phyloP scores from a whole-genome alignment of 768 basidiomycete species.

The Glaciozyma martinii region DNA sequence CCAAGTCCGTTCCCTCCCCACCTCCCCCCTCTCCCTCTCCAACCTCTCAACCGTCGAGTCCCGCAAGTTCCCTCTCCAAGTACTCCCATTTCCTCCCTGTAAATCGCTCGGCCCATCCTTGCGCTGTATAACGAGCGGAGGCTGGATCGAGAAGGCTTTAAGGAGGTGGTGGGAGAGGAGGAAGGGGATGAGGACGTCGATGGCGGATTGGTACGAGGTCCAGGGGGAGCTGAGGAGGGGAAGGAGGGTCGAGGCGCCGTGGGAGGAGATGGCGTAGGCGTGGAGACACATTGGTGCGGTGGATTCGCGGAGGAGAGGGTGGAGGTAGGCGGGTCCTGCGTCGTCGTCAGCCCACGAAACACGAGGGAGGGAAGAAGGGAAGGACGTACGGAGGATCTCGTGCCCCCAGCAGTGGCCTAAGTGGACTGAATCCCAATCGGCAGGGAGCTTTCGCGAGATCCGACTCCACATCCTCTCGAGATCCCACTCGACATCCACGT shows the following conservation, averaged over 20 bases:
- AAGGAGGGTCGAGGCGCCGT: slow-evolving; percentile 24
- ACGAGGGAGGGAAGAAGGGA: slow-evolving; percentile 2
- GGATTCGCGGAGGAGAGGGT: slow-evolving; percentile 32
- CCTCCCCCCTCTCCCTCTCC: slow-evolving; percentile 3
- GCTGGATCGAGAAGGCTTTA: slow-evolving; percentile 31
- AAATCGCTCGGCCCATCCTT: slow-evolving; percentile 34
- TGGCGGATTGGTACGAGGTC: slow-evolving; percentile 34
- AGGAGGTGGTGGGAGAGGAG: slow-evolving; percentile 26
- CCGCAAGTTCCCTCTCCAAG: slow-evolving; percentile 27
- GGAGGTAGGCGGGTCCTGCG: slow-evolving; percentile 34
- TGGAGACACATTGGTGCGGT: slow-evolving; percentile 34
- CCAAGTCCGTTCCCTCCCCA: slow-evolving; percentile 11
- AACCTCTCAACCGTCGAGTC: slow-evolving; percentile 29
- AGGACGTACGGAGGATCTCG: slow-evolving; percentile 27
- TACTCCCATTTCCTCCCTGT: slow-evolving; percentile 25
- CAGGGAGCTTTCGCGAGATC: slow-evolving; percentile 27
- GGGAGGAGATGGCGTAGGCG: slow-evolving; percentile 31
- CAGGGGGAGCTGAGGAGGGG: slow-evolving; percentile 32
- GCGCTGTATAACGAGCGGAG: slow-evolving; percentile 36
- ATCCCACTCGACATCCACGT: slow-evolving; percentile 37
- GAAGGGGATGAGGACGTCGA: slow-evolving; percentile 34
- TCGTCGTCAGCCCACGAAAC: not conserved
- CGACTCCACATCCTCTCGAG: slow-evolving; percentile 34
- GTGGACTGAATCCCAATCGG: slow-evolving; percentile 30
- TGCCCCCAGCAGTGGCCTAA: slow-evolving; percentile 36